phyloP scores from a whole-genome alignment of 163 green algal species.

The Scenedesmus sp. region DNA sequence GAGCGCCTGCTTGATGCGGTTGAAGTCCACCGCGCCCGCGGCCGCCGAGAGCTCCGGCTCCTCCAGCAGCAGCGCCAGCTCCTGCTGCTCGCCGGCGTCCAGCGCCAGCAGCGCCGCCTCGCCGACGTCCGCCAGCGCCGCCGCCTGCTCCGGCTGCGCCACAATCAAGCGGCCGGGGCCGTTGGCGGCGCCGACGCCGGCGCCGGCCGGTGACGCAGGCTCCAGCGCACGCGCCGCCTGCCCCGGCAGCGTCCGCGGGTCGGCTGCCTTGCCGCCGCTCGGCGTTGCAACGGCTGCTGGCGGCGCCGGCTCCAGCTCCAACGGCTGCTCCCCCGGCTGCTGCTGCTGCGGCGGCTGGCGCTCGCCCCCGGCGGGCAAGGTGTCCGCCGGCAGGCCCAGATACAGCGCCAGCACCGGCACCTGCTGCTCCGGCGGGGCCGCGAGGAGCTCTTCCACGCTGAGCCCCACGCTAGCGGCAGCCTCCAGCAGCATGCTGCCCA shows the following conservation, averaged over 20 bases:
- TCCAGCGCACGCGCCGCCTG: too few relatives aligned
- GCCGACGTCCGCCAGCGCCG: too few relatives aligned
- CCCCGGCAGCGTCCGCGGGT: too few relatives aligned
- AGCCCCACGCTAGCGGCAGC: constrained; percentile 12
- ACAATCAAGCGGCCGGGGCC: too few relatives aligned
- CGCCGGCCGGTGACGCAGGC: too few relatives aligned
- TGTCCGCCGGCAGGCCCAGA: constrained; percentile 14
- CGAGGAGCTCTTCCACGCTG: constrained; percentile 19
- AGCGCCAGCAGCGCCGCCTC: background rate
- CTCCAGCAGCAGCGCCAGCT: constrained; percentile 21
- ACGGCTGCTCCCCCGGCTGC: background rate
- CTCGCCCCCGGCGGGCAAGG: background rate
- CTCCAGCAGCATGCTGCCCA: constrained; percentile 1
- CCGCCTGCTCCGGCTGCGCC: too few relatives aligned
- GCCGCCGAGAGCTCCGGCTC: constrained; percentile 30
- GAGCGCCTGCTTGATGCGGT: constrained; percentile 14
- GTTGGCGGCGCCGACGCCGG: too few relatives aligned
- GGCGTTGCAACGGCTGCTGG: too few relatives aligned
- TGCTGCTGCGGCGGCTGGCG: constrained; percentile 23
- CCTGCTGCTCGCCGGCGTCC: constrained; percentile 16
- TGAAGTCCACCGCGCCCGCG: constrained; percentile 36
- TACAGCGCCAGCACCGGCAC: constrained; percentile 4
- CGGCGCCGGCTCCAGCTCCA: too few relatives aligned
- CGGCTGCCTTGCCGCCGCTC: too few relatives aligned
- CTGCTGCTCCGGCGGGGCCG: constrained; percentile 23